Base-by-base conservation (phyloP, 2,329 filamentous ascomycete species). In the Didymellaceae sp. region DNA sequence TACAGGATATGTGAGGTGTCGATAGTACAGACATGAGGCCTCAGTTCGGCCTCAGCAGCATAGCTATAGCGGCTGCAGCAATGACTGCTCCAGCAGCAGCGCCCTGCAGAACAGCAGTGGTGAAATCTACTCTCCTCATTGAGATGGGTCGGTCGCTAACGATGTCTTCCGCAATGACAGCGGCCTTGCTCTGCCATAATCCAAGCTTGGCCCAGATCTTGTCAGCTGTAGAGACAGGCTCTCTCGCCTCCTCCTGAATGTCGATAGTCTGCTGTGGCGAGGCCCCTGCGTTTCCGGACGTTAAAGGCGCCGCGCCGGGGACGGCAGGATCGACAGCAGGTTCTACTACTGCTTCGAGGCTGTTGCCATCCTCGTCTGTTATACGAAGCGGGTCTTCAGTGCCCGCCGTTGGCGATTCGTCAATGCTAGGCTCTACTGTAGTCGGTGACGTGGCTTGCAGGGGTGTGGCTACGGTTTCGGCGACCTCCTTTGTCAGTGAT, bases 91-190 rank as follows among this genome's bases (percentile, higher is more conserved):
- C 77, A 10, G 72, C 72, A 6, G 75, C 75, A 38, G 75, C 76
- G 26, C 76, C 73, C 52, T 77, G 72, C n/a, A 78, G 56, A 4
- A 77, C 70, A 14, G 73, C 69, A n/a, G 72, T 72, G 2, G 78
- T 80, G 31, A 77, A 66, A 42, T 80, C 78, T 37, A 78, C 70
- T 50, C 75, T 72, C 30, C 75, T 74, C 38, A 80, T 68, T 13
- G 75, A 74, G 40, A 79, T 71, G 24, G 71, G 39, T 17, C 75
- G 69, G 39, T 79, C 75, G 60, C 77, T 79, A 58, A 79, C 71
- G 4, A 75, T 57, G 32, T 75, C 73, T 25, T 67, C 54, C 21
- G 63, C 62, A 34, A 59, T 52, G 9, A 57, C 52, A 8, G 45
- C 50, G 16, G 62, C 49, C 25, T 50, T 67, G 25, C 59, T 49